A percentile compares a stretch with the other conserved stretches of the same genome.
Conservation (phyloP, 192 early-diverging fungal genomes). For the Haplosporangium gracile region DNA sequence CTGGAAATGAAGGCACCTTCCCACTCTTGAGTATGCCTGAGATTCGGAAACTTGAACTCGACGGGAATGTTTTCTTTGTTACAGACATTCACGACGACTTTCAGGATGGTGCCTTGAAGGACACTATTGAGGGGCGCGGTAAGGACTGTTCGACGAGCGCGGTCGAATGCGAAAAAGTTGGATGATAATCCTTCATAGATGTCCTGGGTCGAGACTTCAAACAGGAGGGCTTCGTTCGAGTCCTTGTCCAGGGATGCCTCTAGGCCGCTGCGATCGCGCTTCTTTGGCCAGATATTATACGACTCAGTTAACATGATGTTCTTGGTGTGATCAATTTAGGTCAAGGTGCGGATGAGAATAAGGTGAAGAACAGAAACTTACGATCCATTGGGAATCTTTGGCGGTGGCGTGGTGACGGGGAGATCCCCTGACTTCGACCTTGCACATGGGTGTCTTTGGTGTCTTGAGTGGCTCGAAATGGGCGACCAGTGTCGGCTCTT, state of each 20-base stretch:
- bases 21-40: constrained; percentile 66
- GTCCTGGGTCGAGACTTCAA: constrained; percentile 64
- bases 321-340: too few relatives aligned
- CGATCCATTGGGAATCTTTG: constrained; percentile 83
- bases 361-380: not conserved
- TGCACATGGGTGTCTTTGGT: constrained; percentile 25
- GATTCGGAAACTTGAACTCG: constrained; percentile 65
- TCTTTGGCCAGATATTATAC: not conserved
- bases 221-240: constrained; percentile 72
- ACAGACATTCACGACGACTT: constrained; percentile 70
- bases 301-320: not conserved
- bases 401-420: constrained; percentile 64
- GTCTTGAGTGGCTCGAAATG: constrained; percentile 31
- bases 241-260: constrained; percentile 57
- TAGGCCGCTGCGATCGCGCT: constrained; percentile 63
- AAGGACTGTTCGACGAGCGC: constrained; percentile 42
- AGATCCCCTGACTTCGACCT: constrained; percentile 67
- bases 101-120: constrained; percentile 75
- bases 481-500: constrained; percentile 26
- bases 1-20: constrained; percentile 77
- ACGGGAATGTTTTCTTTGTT: constrained; percentile 65
- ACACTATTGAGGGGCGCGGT: constrained; percentile 72
- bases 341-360: not conserved
- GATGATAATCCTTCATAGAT: constrained; percentile 80
- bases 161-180: constrained; percentile 71